phyloP scores from a whole-genome alignment of 1,284 basidiomycete species.

The Mycena sp. region DNA sequence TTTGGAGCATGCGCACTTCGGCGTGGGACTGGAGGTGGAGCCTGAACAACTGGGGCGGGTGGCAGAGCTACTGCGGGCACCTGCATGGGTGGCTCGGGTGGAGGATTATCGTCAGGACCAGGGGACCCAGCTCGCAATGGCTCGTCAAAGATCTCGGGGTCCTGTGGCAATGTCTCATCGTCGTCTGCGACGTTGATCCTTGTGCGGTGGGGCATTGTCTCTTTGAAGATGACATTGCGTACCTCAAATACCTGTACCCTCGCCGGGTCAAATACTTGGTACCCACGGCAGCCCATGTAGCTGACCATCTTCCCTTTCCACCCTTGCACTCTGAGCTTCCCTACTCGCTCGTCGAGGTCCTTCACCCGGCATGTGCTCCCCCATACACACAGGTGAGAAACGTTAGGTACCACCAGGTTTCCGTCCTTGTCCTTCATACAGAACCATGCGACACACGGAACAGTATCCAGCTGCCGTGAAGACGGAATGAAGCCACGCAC shows the following conservation, averaged over 20 bases:
- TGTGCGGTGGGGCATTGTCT: conserved; percentile 15
- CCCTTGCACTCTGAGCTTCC: conserved; percentile 23
- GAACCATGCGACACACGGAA: neutral
- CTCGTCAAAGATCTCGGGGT: neutral
- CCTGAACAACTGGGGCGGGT: neutral
- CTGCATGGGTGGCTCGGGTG: neutral
- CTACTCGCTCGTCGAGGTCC: conserved; percentile 14
- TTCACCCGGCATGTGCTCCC: conserved; percentile 25
- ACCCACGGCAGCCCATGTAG: conserved; percentile 21
- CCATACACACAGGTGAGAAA: too few species aligned
- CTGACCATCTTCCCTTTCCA: conserved; percentile 24
- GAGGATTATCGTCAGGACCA: neutral
- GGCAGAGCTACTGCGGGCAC: neutral
- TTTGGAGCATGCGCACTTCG: neutral
- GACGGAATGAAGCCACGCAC: conserved; percentile 1
- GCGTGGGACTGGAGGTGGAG: neutral
- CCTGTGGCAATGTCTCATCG: neutral
- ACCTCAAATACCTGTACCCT: neutral
- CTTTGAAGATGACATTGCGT: conserved; percentile 8
- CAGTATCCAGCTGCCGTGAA: neutral
- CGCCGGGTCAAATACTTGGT: conserved; percentile 1
- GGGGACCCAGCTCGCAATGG: too few species aligned
- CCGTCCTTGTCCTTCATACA: neutral
- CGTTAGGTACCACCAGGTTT: neutral
- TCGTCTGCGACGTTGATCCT: neutral